Conservation (phyloP, 257 asterid genomes). For the Capsicum pubescens region DNA sequence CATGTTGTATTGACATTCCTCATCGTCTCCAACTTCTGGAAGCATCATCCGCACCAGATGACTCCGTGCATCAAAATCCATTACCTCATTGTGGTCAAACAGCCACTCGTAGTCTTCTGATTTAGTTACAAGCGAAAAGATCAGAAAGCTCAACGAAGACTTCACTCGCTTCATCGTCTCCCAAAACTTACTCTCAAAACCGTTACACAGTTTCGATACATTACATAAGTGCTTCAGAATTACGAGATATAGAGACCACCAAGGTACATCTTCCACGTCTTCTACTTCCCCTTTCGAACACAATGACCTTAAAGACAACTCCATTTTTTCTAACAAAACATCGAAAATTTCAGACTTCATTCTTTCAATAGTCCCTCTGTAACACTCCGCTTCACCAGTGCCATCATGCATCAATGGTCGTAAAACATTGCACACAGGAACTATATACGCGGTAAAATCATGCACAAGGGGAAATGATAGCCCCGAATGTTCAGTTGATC, state of each 20-base stretch:
- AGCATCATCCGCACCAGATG: slow-evolving; percentile 77
- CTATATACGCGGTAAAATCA: slow-evolving; percentile 59
- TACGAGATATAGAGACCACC: slow-evolving; percentile 62
- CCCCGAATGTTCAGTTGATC: slow-evolving; percentile 36
- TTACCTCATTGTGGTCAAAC: slow-evolving; percentile 68
- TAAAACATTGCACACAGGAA: slow-evolving; percentile 45
- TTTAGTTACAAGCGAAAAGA: slow-evolving; percentile 62
- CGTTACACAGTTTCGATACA: slow-evolving; percentile 57
- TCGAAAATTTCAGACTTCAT: slow-evolving; percentile 30
- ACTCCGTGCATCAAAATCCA: slow-evolving; percentile 73
- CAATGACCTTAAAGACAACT: slow-evolving; percentile 50
- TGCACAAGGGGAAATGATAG: slow-evolving; percentile 46
- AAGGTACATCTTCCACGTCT: slow-evolving; percentile 38
- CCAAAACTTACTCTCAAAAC: slow-evolving; percentile 68
- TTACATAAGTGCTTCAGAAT: slow-evolving; percentile 63
- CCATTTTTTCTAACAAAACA: slow-evolving; percentile 58
- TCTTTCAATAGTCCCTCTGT: too few species aligned
- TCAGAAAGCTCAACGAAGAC: slow-evolving; percentile 58
- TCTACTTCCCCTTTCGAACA: slow-evolving; percentile 41
- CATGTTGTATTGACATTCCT: slow-evolving; percentile 2
- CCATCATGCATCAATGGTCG: slow-evolving; percentile 35
- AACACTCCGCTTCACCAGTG: not conserved
- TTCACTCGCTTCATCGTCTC: slow-evolving; percentile 52
- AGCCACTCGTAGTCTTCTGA: slow-evolving; percentile 71
- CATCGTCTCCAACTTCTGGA: not conserved